Evolutionary conservation across 176 grass and related monocot species (phyloP), one percentile per base, ranked within the genome.

Genomic region (Otatea glauca): DNA sequence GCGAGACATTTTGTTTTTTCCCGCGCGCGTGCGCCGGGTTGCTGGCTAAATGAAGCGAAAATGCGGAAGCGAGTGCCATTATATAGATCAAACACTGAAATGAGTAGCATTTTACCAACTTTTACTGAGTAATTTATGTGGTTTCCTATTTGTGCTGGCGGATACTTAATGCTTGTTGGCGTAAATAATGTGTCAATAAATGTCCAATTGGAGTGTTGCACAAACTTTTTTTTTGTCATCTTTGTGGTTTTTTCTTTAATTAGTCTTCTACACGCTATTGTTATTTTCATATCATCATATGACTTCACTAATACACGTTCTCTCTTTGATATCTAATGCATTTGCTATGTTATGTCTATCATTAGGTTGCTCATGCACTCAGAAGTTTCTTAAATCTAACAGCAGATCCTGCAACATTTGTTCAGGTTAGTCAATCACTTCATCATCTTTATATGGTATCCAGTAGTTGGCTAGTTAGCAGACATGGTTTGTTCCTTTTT

Each of bases 401-500:
- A 84, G 18, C 86, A 68, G 83, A 87, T 87, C 94, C 94, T 61
- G 90, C 86, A 47, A 93, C 86, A 44, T 96, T 96, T 79, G 53
- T 96, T 83, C 91, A 91, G 91, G 94, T 91, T 55, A 79, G 73
- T 74, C 29, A 7, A 53, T 56, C 35, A 54, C 23, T 70, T 74
- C 8, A 69, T 68, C 35, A 55, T 15, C 24, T 72, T 37, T 37
- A 37, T 37, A 61, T 47, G 10, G 1, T 77, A 37, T 34, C 16
- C 60, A 72, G n/a, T 59, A 44, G 35, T 39, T 70, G 17, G 7
- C 15, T 59, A 58, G 49, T 44, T 70, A 20, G n/a, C 8, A 43
- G 42, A 45, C 21, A 44, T 43, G 35, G 45, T 20, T 59, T 44
- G 20, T 68, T 65, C 60, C 15, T 53, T 41, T 27, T 86, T 13